Evolutionary conservation across 2,329 filamentous ascomycete species (phyloP), one percentile per base, ranked within the genome.

Genomic region (Elsinoe necatrix): DNA sequence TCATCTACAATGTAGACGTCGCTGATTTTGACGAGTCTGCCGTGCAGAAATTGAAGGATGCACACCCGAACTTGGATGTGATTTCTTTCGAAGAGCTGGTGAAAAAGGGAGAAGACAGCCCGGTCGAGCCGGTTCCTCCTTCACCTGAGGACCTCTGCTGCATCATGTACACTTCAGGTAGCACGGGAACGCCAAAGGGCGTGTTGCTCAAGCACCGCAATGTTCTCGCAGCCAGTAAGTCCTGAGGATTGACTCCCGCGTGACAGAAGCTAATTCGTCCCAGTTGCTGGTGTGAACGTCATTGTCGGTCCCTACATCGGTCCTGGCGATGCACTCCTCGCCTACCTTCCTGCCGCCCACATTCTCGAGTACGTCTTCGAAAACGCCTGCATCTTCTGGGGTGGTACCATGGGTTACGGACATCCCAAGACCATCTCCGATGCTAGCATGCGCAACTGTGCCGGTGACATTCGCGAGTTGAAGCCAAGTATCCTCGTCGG

Each of bases 311-410:
- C 85, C 58, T 86, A 86, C 65, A 81, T 97, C 51, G 85, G 84
- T 59, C 83, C 86, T 58, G 82, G 80, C 45, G 93, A 98, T 64
- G 80, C 81, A 45, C 78, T 97, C 42, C 80, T 98, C 45, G 89
- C 91, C 20, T 98, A 97, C 71, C 82, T 98, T 12, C 93, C 93
- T 1, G 84, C 95, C 55, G 91, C 93, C 1, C 93, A 98, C 69
- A 97, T 97, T 66, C 84, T 98, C 65, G 93, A 98, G 72, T 93
- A 95, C 72, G 87, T 92, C 58, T 89, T 98, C 63, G 93, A 98
- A 74, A 96, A 95, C 70, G 77, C 92, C 6, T 89, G 87, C 58
- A 73, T 98, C 60, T 93, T 85, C 73, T 88, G 92, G 77, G 93
- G 93, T 63, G 91, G 86, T 64, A 91, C 87, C 29, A 84, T 98